Base-by-base conservation (phyloP, 2,329 filamentous ascomycete species). In the Aspergillus pseudotamarii region DNA sequence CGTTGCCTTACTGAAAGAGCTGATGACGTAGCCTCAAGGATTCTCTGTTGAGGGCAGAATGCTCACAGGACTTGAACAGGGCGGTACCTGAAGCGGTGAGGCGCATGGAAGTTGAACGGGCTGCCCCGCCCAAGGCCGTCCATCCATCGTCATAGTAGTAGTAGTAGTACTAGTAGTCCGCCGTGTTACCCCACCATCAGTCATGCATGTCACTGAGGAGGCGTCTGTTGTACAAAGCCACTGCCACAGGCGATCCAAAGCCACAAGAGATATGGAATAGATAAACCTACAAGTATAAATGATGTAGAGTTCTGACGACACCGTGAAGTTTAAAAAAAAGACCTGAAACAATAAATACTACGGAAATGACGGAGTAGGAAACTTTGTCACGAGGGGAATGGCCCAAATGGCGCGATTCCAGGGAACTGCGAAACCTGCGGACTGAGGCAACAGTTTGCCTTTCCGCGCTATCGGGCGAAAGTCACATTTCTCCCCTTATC, bases 401-500 rank as follows among this genome's bases (percentile, higher is more conserved):
- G 32, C 4, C 30, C n/a, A 28, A 48, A 54, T 58, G 56, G 58
- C 48, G 50, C 51, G 55, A 62, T 54, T 51, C 46, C 46, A 58
- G 12, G 56, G 56, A 36, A 46, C 16, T n/a, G 32, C 10, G 51
- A 12, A 53, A 23, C 58, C 48, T 53, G 34, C 34, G n/a, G 30
- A 23, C 26, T 54, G 28, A 57, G 59, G 30, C 54, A 61, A 61
- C 34, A 30, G 19, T 11, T 23, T 30, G 21, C 38, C 32, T 36
- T 41, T 54, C 59, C 30, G 48, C 53, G 28, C 48, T 61, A 61
- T 53, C 48, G 26, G 46, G 54, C 38, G 34, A 21, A 45, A 21
- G 43, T 32, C 19, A 11, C 28, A 30, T 54, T 61, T 34, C 43
- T 21, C 53, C 26, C 59, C 62, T 61, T 64, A 64, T 64, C 62